Evolutionary conservation across 1,139 yeast species (phyloP), one percentile per base, ranked within the genome.

Genomic region (Entelexis sorbosivorans): DNA sequence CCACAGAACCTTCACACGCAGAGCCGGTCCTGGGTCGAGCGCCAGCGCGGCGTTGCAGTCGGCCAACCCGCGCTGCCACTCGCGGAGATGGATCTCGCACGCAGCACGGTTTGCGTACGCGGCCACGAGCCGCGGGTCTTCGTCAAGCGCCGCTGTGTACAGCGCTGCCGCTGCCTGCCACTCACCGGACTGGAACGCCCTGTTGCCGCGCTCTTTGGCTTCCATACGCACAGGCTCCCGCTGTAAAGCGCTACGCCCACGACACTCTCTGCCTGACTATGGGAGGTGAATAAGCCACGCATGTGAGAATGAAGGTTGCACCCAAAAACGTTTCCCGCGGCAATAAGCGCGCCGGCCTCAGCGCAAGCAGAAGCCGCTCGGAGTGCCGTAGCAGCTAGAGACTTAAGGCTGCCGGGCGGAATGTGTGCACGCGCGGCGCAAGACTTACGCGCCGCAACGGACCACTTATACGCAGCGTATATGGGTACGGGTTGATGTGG

Each of bases 31-130:
- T 42, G 47, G 38, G 19, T 33, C 26, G 10, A 38, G 19, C 5
- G 31, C 38, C 24, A 84, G 64, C 0, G 88, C 95, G 0, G 60
- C 58, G 10, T 72, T 64, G 56, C 86, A 76, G 58, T 79, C 83
- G 17, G 65, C 61, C 2, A 75, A 61, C 1, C 85, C 88, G 24
- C 74, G 66, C 3, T 64, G 60, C 73, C 74, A 81, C 34, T 74
- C 72, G 3, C 68, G 62, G 3, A 81, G 64, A 56, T 82, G 79
- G 49, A 84, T 65, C 56, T 75, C 73, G 43, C 87, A 73, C 66
- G 95, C 95, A 22, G 96, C 96, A 65, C 95, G 77, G 70, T 88
- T 88, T 28, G 95, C 85, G 55, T 77, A 77, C 64, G 81, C 87
- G 14, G 86, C 85, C 3, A 83, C 82, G 60, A 83, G 79, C 4